Evolutionary conservation across 2,329 filamentous ascomycete genomes (phyloP), one percentile per base, ranked within the genome.

Genomic region (Fusarium nisikadoi): DNA sequence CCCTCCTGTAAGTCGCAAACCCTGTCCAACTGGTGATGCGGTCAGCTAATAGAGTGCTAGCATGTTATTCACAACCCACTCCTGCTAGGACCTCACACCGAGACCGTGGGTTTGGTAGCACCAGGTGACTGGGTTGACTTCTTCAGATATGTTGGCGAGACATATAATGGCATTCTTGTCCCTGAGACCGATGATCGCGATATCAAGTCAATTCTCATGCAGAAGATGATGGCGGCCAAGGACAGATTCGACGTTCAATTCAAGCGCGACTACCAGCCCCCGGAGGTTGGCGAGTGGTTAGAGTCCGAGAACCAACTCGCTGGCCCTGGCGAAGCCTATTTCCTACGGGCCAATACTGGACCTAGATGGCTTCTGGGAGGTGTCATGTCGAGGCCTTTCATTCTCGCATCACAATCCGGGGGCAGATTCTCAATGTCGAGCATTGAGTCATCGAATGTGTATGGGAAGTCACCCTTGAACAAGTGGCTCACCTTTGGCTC

Each of bases 121-220:
- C 88, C 88, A 0, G 88, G 87, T 9, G 87, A 88, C 74, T 90
- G 88, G 88, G 81, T 88, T 33, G 87, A 90, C 71, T 90, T 90
- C 80, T 90, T 90, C 80, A 84, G 88, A 54, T 86, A 88, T 74
- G 84, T 90, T 12, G 84, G 83, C 33, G 87, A 90, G 76, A 80
- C 85, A 0, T 89, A 86, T 62, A 69, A 79, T 7, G 87, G 87
- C 2, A 72, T 85, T 2, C 70, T 89, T 23, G 83, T 87, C 20
- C 87, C 88, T 2, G 84, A 87, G 55, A 77, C 80, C 39, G 88
- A 90, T 74, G 73, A 83, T n/a, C 84, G 88, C 3, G 85, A 88
- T 70, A 79, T 88, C 5, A 83, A 83, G 47, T 81, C 84, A 29
- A 77, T 86, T 1, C 74, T 89, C 36, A 84, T 89, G 29, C 86